Percentiles rank a stretch among this genome's conserved stretches.
Conservation (phyloP, 148 eudicot species). For the Arctostaphylos glauca region DNA sequence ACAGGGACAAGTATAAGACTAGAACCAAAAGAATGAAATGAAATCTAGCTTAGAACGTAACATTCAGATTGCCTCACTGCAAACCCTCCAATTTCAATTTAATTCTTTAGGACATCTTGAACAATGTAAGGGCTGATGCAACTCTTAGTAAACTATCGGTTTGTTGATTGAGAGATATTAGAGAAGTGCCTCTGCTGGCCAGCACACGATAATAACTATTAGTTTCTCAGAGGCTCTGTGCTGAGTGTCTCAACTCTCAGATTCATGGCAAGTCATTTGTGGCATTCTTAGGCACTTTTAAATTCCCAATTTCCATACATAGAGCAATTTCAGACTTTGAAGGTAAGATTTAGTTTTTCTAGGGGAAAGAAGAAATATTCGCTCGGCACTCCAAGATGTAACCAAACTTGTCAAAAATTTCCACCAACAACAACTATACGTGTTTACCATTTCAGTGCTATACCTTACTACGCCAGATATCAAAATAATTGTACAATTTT, state of each 20-base stretch:
- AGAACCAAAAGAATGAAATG: background rate
- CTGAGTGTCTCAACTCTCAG: background rate
- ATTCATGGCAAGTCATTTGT: background rate
- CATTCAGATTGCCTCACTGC: background rate
- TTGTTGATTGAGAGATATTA: background rate
- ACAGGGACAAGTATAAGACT: background rate
- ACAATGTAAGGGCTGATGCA: background rate
- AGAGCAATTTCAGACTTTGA: background rate
- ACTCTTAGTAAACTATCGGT: background rate
- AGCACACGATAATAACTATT: background rate
- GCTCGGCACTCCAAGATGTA: background rate
- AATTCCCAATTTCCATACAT: background rate
- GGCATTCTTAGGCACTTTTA: background rate
- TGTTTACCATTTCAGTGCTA: background rate
- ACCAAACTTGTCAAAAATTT: background rate
- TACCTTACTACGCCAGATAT: background rate
- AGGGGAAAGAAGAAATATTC: background rate
- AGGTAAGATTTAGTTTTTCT: background rate
- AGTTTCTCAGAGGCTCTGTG: background rate
- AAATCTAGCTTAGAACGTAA: background rate
- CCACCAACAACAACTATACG: background rate
- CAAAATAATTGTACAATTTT: background rate
- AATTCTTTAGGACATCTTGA: background rate
- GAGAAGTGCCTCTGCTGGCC: background rate
- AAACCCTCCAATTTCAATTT: background rate